Percentiles rank a stretch among this genome's conserved stretches.
These are phyloP conservation scores for Trypanosoma scelopori DNA, from an alignment of 208 protist genomes.

Conservation along the genomic window DNA sequence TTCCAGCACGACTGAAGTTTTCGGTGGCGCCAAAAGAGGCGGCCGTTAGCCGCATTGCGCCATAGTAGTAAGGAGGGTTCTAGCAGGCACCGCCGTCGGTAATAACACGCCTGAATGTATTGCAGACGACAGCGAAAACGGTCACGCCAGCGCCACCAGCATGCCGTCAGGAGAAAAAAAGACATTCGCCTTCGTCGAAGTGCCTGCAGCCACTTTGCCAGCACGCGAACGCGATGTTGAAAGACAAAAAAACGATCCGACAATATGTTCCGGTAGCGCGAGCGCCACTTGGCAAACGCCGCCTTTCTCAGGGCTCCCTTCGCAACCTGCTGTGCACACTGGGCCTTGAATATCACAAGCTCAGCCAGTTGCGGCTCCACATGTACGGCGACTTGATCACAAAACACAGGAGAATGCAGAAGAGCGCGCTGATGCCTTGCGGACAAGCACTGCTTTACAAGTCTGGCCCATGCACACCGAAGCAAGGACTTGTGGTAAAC, in stretches of 20 bases:
- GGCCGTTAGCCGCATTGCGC: neutral
- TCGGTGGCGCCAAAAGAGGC: neutral
- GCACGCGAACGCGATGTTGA: constrained; percentile 3
- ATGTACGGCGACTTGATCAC: constrained; percentile 17
- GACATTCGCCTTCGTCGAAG: constrained; percentile 15
- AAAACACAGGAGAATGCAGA: constrained; percentile 1
- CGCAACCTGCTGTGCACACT: constrained; percentile 26
- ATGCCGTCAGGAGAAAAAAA: constrained; percentile 5
- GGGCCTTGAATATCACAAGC: constrained; percentile 19
- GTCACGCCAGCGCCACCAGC: constrained; percentile 28
- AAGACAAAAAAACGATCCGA: constrained; percentile 33
- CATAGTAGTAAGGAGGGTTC: neutral
- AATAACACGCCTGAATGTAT: constrained; percentile 7
- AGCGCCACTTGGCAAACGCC: constrained; percentile 11
- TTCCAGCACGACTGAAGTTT: constrained; percentile 1
- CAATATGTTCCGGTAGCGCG: constrained; percentile 2
- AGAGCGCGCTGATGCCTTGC: constrained; percentile 17
- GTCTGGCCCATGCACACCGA: constrained; percentile 21
- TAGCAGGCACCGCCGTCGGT: constrained; percentile 9
- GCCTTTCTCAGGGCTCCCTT: neutral
- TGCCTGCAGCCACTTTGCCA: constrained; percentile 31
- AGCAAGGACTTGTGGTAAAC: constrained; percentile 23
- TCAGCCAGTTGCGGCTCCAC: constrained; percentile 7
- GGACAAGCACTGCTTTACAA: constrained; percentile 9
- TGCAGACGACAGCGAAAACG: constrained; percentile 13